Percentiles rank a stretch among this genome's conserved stretches.
Conservation (phyloP, 495 filamentous ascomycete species). For the Xylaria intraflava region DNA sequence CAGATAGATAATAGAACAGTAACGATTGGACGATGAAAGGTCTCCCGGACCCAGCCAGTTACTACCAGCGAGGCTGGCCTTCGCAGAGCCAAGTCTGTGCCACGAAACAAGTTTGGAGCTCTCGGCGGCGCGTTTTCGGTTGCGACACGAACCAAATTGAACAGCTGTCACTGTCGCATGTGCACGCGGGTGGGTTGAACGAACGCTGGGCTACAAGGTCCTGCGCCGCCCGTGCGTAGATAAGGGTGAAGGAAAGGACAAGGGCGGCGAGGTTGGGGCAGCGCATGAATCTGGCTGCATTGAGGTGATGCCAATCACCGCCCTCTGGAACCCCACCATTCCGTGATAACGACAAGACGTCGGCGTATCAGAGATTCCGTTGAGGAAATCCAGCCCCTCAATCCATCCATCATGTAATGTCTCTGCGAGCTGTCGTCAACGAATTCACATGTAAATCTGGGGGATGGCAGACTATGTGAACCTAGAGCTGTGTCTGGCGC, state of each 20-base stretch:
- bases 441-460: conserved; percentile 10
- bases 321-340: background rate
- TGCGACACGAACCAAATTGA: conserved; percentile 3
- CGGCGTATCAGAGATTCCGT: background rate
- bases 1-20: conserved; percentile 11
- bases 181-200: conserved; percentile 2
- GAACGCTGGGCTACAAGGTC: background rate
- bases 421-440: no score
- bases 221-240: conserved; percentile 7
- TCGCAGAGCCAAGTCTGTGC: background rate
- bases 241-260: background rate
- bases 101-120: background rate
- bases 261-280: conserved; percentile 3
- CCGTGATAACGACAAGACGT: background rate
- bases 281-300: conserved; percentile 5
- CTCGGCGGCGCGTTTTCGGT: background rate
- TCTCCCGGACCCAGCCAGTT: background rate
- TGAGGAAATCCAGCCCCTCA: background rate
- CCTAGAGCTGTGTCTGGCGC: background rate
- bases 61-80: no score
- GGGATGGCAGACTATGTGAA: background rate
- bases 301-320: conserved; percentile 3
- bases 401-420: background rate
- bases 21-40: conserved; percentile 1
- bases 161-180: conserved; percentile 8